phyloP scores from a whole-genome alignment of 2,329 filamentous ascomycete species.

The Fusarium sp. region DNA sequence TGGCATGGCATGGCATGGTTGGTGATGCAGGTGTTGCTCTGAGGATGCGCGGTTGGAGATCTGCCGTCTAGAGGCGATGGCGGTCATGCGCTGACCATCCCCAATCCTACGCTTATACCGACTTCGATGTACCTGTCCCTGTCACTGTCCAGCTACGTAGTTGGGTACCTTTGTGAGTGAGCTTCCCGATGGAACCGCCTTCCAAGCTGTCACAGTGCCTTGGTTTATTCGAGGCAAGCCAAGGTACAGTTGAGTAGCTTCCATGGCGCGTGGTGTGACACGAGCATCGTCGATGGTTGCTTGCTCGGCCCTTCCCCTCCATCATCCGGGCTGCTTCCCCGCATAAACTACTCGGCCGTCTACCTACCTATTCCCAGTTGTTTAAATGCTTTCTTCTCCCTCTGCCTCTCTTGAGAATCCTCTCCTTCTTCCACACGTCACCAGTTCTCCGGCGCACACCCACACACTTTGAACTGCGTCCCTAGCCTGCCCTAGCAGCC shows the following conservation, averaged over 20 bases:
- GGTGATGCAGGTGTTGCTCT: slow-evolving; percentile 16
- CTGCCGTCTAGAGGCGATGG: background rate
- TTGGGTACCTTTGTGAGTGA: background rate
- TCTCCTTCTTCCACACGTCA: slow-evolving; percentile 10
- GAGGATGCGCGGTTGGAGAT: background rate
- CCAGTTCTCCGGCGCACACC: slow-evolving; percentile 11
- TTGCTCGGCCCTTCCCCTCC: slow-evolving; percentile 21
- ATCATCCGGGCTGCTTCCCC: slow-evolving; percentile 30
- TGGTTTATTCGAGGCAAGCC: background rate
- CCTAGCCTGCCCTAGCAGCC: background rate
- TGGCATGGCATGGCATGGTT: slow-evolving; percentile 20
- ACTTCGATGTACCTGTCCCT: background rate
- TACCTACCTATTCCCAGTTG: background rate
- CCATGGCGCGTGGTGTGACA: slow-evolving; percentile 35
- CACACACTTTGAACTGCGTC: slow-evolving; percentile 4
- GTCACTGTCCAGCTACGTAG: background rate
- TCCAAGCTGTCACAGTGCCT: background rate
- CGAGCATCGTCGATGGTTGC: slow-evolving; percentile 25
- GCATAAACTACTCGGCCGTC: slow-evolving; percentile 26
- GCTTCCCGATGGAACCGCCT: background rate
- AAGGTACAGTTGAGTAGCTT: slow-evolving; percentile 4
- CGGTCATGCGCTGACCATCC: background rate
- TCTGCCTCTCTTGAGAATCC: slow-evolving; percentile 6
- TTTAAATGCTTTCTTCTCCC: slow-evolving; percentile 43
- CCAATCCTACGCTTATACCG: background rate